These are phyloP conservation scores for Cercophora samala DNA, from an alignment of 495 filamentous ascomycete genomes.

Conservation along the genomic window DNA sequence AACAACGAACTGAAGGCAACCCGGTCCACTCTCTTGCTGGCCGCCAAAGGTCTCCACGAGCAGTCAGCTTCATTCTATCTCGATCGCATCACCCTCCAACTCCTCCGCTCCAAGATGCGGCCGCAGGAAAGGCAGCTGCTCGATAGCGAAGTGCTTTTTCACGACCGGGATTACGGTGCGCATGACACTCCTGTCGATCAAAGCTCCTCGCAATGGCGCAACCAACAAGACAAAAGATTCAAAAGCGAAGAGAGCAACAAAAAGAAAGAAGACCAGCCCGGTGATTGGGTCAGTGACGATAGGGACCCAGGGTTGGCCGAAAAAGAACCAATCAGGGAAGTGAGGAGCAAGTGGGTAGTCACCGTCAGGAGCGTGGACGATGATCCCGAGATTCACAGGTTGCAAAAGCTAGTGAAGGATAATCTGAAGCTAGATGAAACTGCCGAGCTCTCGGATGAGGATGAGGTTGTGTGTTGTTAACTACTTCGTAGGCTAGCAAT, in stretches of 20 bases:
- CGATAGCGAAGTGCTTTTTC: not conserved
- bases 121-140: not conserved
- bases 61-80: not conserved
- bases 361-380: not conserved
- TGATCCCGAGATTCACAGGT: not conserved
- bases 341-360: not conserved
- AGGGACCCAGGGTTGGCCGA: not conserved
- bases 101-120: not conserved
- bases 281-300: not conserved
- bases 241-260: constrained; percentile 2
- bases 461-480: too few species aligned
- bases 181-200: not conserved
- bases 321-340: not conserved
- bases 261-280: not conserved
- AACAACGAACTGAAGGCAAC: not conserved
- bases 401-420: not conserved
- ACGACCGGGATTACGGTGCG: not conserved
- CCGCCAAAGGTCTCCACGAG: not conserved
- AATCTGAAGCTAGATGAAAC: not conserved
- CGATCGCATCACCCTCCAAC: not conserved
- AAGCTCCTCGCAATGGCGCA: not conserved
- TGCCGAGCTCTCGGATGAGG: not conserved
- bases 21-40: not conserved
- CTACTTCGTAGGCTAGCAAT: too few species aligned
- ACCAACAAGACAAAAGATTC: not conserved